Percentiles rank a stretch among this genome's conserved stretches.
Conservation (phyloP, 208 protist species). For the Porcisia deanei region DNA sequence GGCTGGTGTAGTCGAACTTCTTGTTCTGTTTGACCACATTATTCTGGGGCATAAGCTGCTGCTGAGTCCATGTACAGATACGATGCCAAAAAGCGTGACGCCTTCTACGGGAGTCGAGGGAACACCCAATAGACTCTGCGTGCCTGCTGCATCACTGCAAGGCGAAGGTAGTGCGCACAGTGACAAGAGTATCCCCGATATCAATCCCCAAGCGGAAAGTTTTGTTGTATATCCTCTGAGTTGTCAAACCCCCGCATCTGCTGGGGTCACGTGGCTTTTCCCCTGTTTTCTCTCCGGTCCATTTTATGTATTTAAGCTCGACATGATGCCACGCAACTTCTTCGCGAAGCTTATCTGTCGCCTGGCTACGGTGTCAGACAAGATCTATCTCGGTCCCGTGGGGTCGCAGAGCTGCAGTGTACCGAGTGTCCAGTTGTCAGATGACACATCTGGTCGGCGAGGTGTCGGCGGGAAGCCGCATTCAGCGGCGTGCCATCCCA, state of each 20-base stretch:
- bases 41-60: conserved; percentile 31
- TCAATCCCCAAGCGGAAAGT: conserved; percentile 28
- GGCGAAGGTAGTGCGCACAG: background rate
- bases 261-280: conserved; percentile 54
- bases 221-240: conserved; percentile 70
- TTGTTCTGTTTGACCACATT: conserved; percentile 28
- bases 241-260: conserved; percentile 48
- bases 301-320: conserved; percentile 82
- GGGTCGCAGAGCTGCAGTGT: conserved; percentile 15
- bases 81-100: background rate
- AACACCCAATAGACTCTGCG: background rate
- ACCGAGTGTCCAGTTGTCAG: conserved; percentile 2
- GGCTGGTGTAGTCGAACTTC: conserved; percentile 27
- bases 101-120: background rate
- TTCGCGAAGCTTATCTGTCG: conserved; percentile 72
- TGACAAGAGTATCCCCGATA: background rate
- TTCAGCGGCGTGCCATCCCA: background rate
- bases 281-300: conserved; percentile 71
- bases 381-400: conserved; percentile 64
- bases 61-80: conserved; percentile 9
- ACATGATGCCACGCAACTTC: conserved; percentile 74
- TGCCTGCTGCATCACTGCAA: background rate
- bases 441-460: background rate
- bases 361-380: conserved; percentile 38
- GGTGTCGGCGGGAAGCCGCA: background rate